A percentile compares a stretch with the other conserved stretches of the same genome.
phyloP scores from a whole-genome alignment of 2,329 filamentous ascomycete species.

The Coniosporium tulheliwenetii region DNA sequence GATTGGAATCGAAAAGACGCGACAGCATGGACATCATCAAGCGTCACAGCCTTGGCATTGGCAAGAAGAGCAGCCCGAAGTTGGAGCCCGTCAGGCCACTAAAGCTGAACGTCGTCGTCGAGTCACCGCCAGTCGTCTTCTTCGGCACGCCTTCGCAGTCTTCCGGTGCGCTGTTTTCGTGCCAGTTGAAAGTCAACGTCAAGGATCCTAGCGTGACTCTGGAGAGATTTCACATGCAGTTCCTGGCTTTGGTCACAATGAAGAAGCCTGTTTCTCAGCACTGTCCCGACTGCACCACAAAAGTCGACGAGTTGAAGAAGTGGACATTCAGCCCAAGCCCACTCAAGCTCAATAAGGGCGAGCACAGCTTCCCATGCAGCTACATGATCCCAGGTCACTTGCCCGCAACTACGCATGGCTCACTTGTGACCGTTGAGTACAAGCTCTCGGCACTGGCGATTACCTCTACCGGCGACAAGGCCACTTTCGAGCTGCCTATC shows the following conservation, averaged over 20 bases:
- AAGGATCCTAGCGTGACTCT: conserved; percentile 49
- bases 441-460: conserved; percentile 54
- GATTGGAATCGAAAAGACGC: conserved; percentile 1
- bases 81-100: conserved; percentile 26
- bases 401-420: conserved; percentile 67
- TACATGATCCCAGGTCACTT: conserved; percentile 71
- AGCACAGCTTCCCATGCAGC: conserved; percentile 77
- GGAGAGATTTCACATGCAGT: conserved; percentile 54
- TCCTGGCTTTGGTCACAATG: conserved; percentile 55
- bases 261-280: conserved; percentile 70
- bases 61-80: conserved; percentile 6
- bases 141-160: conserved; percentile 62
- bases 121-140: conserved; percentile 76
- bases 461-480: conserved; percentile 42
- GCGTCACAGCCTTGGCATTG: conserved; percentile 10
- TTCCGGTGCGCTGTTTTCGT: conserved; percentile 72
- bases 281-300: conserved; percentile 60
- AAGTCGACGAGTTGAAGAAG: conserved; percentile 56
- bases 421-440: conserved; percentile 62
- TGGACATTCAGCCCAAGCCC: conserved; percentile 59
- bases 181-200: conserved; percentile 61
- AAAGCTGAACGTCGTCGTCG: conserved; percentile 48
- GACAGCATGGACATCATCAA: conserved; percentile 19
- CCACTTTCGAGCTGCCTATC: conserved; percentile 52
- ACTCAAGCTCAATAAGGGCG: conserved; percentile 27